Evolutionary conservation across 2,329 filamentous ascomycete species (phyloP).

Genomic region (Aspergillus sp.): DNA sequence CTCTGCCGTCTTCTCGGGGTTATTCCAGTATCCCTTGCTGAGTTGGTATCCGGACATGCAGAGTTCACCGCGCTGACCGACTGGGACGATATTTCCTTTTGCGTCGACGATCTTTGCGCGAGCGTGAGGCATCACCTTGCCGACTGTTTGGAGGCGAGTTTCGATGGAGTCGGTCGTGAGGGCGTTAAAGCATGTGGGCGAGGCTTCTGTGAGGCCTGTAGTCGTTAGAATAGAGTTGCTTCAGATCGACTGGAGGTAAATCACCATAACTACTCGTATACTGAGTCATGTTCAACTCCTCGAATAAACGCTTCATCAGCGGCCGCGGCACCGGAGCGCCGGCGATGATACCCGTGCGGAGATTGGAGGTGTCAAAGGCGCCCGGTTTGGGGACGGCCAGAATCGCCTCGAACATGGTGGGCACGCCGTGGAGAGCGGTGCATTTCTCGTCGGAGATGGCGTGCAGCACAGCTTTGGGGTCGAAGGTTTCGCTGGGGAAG

Average conservation of each 20-base stretch:
- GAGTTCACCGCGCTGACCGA: conserved; percentile 67
- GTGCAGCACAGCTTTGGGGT: conserved; percentile 60
- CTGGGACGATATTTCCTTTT: conserved; percentile 59
- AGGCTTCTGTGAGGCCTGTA: conserved; percentile 67
- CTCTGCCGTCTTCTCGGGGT: conserved; percentile 69
- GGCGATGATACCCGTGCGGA: conserved; percentile 74
- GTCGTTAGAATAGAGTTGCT: not conserved
- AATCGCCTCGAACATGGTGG: conserved; percentile 75
- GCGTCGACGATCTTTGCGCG: conserved; percentile 71
- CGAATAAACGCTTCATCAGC: conserved; percentile 68
- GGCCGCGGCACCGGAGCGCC: conserved; percentile 71
- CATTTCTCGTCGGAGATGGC: conserved; percentile 64
- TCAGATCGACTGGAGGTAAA: not conserved
- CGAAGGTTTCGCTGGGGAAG: conserved; percentile 71
- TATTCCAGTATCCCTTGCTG: conserved; percentile 58
- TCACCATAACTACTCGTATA: conserved; percentile 61
- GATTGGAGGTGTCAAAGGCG: conserved; percentile 45
- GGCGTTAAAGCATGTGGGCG: conserved; percentile 76
- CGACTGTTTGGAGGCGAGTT: conserved; percentile 65
- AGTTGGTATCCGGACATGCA: conserved; percentile 76
- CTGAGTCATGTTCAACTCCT: conserved; percentile 68
- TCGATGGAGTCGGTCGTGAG: conserved; percentile 68
- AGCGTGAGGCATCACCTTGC: conserved; percentile 70
- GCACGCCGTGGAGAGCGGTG: conserved; percentile 75
- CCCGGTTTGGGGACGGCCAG: conserved; percentile 45